Conservation (phyloP, 805 yeast genomes). For the Alloascoidea africana region DNA sequence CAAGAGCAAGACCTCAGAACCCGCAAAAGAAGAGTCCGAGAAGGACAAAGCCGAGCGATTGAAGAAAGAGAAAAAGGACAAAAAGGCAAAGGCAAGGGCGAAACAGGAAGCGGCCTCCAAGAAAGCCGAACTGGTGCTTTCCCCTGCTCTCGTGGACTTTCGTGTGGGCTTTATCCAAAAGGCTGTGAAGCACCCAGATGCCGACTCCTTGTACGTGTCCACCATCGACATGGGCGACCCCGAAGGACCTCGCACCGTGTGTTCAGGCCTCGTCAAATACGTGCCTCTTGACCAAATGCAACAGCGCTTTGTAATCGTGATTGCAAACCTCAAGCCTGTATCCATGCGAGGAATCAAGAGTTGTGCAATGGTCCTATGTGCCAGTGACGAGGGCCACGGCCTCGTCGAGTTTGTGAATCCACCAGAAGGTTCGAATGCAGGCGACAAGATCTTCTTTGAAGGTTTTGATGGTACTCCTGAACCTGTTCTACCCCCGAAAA, state of each 20-base stretch:
- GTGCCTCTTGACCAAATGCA: constrained; percentile 91
- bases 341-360: constrained; percentile 96
- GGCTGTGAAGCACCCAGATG: constrained; percentile 95
- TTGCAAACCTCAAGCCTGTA: constrained; percentile 95
- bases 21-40: constrained; percentile 14
- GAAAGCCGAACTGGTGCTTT: constrained; percentile 34
- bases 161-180: constrained; percentile 95
- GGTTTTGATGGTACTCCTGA: constrained; percentile 83
- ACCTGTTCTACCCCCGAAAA: constrained; percentile 89
- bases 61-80: constrained; percentile 31
- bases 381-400: constrained; percentile 38
- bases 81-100: constrained; percentile 29
- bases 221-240: constrained; percentile 94
- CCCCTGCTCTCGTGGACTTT: constrained; percentile 79
- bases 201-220: constrained; percentile 90
- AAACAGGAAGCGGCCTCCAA: constrained; percentile 24
- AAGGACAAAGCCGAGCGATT: constrained; percentile 14
- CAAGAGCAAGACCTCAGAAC: constrained; percentile 29
- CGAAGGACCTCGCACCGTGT: constrained; percentile 95
- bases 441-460: constrained; percentile 93
- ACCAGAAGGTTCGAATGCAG: constrained; percentile 85
- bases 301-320: constrained; percentile 76
- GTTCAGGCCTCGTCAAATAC: constrained; percentile 90
- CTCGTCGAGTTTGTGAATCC: constrained; percentile 88
- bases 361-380: constrained; percentile 93